Conservation (phyloP, 140 eudicot genomes). For the Stevia rebaudiana region DNA sequence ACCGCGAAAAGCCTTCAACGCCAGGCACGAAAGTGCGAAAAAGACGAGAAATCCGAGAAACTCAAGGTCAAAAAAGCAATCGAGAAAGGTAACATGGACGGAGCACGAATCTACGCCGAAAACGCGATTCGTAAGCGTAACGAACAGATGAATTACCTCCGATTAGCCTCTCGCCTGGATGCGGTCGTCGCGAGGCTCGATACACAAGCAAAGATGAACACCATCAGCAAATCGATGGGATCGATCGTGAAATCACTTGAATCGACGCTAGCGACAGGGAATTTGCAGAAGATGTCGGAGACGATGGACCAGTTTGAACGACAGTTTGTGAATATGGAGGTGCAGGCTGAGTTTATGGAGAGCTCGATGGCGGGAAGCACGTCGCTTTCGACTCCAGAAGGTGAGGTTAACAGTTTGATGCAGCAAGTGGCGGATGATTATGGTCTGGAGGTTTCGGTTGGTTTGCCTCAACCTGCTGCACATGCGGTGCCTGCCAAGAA, state of each 20-base stretch:
- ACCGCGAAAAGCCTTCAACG: constrained; percentile 70
- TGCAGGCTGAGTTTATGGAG: constrained; percentile 96
- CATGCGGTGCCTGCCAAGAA: constrained; percentile 51
- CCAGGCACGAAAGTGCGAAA: constrained; percentile 75
- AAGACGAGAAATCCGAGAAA: constrained; percentile 70
- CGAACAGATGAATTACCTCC: constrained; percentile 86
- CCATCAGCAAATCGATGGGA: constrained; percentile 61
- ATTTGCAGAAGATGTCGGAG: constrained; percentile 87
- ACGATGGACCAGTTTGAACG: constrained; percentile 74
- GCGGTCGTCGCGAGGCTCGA: constrained; percentile 88
- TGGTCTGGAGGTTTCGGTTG: constrained; percentile 81
- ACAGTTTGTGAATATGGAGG: constrained; percentile 92
- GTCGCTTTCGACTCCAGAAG: constrained; percentile 75
- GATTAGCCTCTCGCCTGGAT: constrained; percentile 77
- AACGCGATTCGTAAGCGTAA: constrained; percentile 74
- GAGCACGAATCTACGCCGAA: constrained; percentile 81
- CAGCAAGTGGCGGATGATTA: constrained; percentile 94
- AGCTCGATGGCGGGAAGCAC: constrained; percentile 89
- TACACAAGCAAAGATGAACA: constrained; percentile 78
- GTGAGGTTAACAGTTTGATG: constrained; percentile 75
- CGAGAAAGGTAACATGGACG: constrained; percentile 89
- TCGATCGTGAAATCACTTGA: constrained; percentile 68
- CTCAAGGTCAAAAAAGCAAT: constrained; percentile 75
- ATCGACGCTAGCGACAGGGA: constrained; percentile 56
- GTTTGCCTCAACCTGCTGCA: constrained; percentile 75